Conservation (phyloP, 129 eudicot species). For the Helichrysum umbraculigerum region DNA sequence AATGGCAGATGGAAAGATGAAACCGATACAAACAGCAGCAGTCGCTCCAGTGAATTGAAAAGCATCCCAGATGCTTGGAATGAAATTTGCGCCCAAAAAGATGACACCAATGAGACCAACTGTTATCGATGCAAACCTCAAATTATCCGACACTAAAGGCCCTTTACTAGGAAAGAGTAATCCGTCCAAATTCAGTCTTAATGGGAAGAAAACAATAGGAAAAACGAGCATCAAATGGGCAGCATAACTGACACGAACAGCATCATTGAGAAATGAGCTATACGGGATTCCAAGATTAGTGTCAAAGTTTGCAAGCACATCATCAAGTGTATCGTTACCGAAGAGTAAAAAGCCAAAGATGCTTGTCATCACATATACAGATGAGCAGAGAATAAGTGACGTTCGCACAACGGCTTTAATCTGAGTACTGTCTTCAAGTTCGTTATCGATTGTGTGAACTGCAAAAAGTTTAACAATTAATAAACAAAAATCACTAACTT, state of each 20-base stretch:
- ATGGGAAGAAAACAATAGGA: slow-evolving; percentile 80
- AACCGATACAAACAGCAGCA: slow-evolving; percentile 80
- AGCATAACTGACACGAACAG: slow-evolving; percentile 94
- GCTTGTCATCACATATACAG: slow-evolving; percentile 83
- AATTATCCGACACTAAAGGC: slow-evolving; percentile 56
- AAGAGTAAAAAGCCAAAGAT: slow-evolving; percentile 85
- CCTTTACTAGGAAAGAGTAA: slow-evolving; percentile 66
- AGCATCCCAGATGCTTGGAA: slow-evolving; percentile 93
- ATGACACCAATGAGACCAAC: slow-evolving; percentile 55
- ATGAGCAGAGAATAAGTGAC: slow-evolving; percentile 71
- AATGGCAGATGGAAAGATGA: slow-evolving; percentile 80
- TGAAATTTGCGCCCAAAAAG: slow-evolving; percentile 79
- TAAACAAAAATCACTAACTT: slow-evolving; percentile 3
- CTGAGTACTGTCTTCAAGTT: slow-evolving; percentile 71
- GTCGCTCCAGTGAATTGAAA: slow-evolving; percentile 94
- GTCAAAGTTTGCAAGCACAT: slow-evolving; percentile 90
- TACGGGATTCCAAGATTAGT: slow-evolving; percentile 75
- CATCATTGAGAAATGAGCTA: slow-evolving; percentile 73
- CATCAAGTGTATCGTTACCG: slow-evolving; percentile 82
- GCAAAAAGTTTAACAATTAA: slow-evolving; percentile 22
- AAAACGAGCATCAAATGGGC: slow-evolving; percentile 94
- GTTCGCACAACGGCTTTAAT: slow-evolving; percentile 68
- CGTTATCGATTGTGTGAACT: slow-evolving; percentile 91
- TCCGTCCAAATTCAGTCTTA: slow-evolving; percentile 78
- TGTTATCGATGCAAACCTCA: slow-evolving; percentile 64